Evolutionary conservation across 2,329 filamentous ascomycete genomes (phyloP).

Genomic region (Trichoderma cornu-damae): DNA sequence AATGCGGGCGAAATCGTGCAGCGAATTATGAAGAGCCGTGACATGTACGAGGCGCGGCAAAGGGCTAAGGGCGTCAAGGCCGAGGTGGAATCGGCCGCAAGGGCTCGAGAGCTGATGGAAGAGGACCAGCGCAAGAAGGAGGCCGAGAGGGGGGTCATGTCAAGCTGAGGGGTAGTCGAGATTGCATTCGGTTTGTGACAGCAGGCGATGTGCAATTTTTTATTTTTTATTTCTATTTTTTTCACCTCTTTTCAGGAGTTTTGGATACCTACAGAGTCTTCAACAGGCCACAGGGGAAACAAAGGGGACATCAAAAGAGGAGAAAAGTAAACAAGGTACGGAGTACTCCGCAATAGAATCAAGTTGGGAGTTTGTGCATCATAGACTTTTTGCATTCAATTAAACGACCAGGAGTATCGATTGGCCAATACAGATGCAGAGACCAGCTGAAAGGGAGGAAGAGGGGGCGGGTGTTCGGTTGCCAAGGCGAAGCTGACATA

Average conservation of each 20-base stretch:
- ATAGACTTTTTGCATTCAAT: not conserved
- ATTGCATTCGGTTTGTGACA: not conserved
- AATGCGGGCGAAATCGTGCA: constrained; percentile 91
- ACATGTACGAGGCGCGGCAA: constrained; percentile 87
- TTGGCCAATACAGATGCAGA: not conserved
- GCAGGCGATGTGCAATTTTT: not conserved
- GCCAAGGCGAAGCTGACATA: no score
- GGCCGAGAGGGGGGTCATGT: constrained; percentile 7
- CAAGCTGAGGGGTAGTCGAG: not conserved
- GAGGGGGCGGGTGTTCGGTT: no score
- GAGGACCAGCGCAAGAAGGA: constrained; percentile 47
- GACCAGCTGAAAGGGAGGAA: not conserved
- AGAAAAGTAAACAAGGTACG: not conserved
- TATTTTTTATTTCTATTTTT: no score
- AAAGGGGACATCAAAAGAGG: not conserved
- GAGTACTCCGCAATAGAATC: not conserved
- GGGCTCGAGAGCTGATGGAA: constrained; percentile 57
- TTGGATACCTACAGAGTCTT: constrained; percentile 10
- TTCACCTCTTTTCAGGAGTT: constrained; percentile 4
- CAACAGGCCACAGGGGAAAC: constrained; percentile 3
- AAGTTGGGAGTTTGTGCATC: not conserved
- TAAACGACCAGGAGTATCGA: not conserved
- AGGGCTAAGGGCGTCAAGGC: constrained; percentile 85
- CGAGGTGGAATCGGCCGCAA: constrained; percentile 62
- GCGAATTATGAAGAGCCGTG: constrained; percentile 79